Base-by-base conservation (phyloP, 148 eudicot genomes). In the Camellia sinensis region DNA sequence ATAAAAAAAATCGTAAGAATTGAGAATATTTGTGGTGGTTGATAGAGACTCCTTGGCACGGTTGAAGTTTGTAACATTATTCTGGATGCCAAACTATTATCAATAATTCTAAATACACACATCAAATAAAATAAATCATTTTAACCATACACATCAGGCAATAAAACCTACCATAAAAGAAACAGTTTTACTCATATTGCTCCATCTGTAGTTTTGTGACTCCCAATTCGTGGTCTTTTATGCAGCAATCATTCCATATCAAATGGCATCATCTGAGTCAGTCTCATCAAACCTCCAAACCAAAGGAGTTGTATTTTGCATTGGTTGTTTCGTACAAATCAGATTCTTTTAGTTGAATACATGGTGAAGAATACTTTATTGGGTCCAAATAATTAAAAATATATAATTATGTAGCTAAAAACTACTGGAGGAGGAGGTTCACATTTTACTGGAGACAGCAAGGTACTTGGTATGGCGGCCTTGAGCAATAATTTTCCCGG, bases 381-480 rank as follows among this genome's bases (percentile, higher is more conserved):
- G 50, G 12, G 15, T 29, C 56, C 50, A 21, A 46, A 22, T 40
- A 48, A 71, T 15, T 44, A 68, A 68, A 68, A 6, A 17, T 11
- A 54, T 5, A 50, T 9, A 7, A n/a, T 44, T 18, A n/a, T 70
- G 12, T 13, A 70, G 73, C n/a, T 70, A 71, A 71, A 9, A 48
- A 46, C 37, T 4, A 2, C 18, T n/a, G 19, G 11, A 21, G 0
- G 3, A 2, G 17, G 41, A 14, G 21, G 46, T 71, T 85, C 80
- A 93, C 22, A 93, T 54, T 82, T 89, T 95, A 87, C 98, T 93
- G 40, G 87, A 46, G 77, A 86, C 83, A 40, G 84, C 89, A 74
- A 95, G 89, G 85, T 91, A 95, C 85, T 95, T 95, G 81, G 98
- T 93, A 85, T 95, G 98, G 37, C 97, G 94, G 21, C 98, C 98